A percentile compares a stretch with the other conserved stretches of the same genome.
phyloP scores from a whole-genome alignment of 2,329 filamentous ascomycete genomes.

The Aureobasidium pullulans region DNA sequence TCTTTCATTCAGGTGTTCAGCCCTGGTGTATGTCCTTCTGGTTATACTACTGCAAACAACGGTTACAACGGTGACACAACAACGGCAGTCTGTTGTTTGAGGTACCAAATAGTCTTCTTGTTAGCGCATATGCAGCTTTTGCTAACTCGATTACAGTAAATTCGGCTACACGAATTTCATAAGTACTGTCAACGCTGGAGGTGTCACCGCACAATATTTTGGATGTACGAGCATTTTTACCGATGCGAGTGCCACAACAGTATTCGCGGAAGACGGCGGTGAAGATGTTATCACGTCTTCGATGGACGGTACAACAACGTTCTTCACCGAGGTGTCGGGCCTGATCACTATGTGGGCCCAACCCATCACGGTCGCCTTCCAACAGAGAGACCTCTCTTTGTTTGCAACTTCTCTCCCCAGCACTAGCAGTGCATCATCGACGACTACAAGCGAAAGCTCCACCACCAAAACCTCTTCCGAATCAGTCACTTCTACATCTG shows the following conservation, averaged over 20 bases:
- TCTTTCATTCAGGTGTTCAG: slow-evolving; percentile 18
- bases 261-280: slow-evolving; percentile 10
- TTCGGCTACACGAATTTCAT: slow-evolving; percentile 1
- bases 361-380: slow-evolving; percentile 17
- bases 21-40: slow-evolving; percentile 23
- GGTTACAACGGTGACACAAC: slow-evolving; percentile 17
- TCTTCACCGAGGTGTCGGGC: slow-evolving; percentile 17
- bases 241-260: slow-evolving; percentile 12
- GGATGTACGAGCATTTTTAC: slow-evolving; percentile 18
- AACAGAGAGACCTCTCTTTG: slow-evolving; percentile 13
- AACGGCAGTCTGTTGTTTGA: slow-evolving; percentile 24
- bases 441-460: neutral
- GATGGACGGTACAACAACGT: neutral
- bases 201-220: slow-evolving; percentile 14
- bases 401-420: slow-evolving; percentile 13
- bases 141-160: neutral
- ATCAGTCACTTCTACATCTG: neutral
- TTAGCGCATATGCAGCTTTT: neutral
- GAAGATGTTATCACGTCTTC: slow-evolving; percentile 8
- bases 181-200: slow-evolving; percentile 10
- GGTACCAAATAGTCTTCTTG: slow-evolving; percentile 15
- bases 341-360: slow-evolving; percentile 26
- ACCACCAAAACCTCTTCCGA: neutral
- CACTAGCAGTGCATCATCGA: neutral
- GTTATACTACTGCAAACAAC: slow-evolving; percentile 22